Percentiles rank a stretch among this genome's conserved stretches.
These are phyloP conservation scores for Phytophthora macrochlamydospora DNA, from an alignment of 352 stramenopile species.

Conservation along the genomic window DNA sequence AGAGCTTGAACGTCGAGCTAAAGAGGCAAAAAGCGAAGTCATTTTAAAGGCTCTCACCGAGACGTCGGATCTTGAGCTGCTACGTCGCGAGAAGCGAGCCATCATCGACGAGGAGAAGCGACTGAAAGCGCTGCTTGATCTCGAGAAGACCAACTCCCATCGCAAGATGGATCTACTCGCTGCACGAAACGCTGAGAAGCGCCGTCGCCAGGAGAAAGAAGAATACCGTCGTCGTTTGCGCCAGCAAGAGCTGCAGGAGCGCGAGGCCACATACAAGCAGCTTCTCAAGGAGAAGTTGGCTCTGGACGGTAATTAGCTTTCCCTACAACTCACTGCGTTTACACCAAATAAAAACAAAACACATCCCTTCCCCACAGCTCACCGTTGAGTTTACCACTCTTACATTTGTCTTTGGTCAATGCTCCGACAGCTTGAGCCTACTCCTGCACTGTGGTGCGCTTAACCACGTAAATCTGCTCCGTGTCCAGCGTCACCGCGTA, in stretches of 20 bases:
- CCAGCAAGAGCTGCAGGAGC: conserved; percentile 65
- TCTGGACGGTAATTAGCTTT: conserved; percentile 41
- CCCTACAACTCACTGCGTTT: conserved; percentile 10
- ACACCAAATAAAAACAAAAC: conserved; percentile 14
- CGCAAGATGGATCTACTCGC: conserved; percentile 92
- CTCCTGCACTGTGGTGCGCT: conserved; percentile 48
- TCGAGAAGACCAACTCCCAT: conserved; percentile 94
- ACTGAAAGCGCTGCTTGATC: conserved; percentile 92
- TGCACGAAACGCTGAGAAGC: conserved; percentile 90
- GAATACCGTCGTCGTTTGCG: conserved; percentile 80
- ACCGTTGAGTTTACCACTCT: neutral
- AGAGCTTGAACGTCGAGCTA: conserved; percentile 75
- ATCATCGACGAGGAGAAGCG: conserved; percentile 95
- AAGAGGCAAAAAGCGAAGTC: conserved; percentile 93
- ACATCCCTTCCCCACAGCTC: neutral
- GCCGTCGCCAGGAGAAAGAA: conserved; percentile 89
- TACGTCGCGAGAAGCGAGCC: conserved; percentile 93
- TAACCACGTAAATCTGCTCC: conserved; percentile 77
- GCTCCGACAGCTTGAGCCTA: conserved; percentile 10
- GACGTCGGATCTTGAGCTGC: conserved; percentile 89
- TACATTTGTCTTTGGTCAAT: conserved; percentile 1
- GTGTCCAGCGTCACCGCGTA: conserved; percentile 72
- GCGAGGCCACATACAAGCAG: conserved; percentile 70
- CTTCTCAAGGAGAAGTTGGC: conserved; percentile 86
- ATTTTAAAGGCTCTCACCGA: conserved; percentile 92